Base-by-base conservation (phyloP, 345 rosid genomes). In the Ricinus communis region DNA sequence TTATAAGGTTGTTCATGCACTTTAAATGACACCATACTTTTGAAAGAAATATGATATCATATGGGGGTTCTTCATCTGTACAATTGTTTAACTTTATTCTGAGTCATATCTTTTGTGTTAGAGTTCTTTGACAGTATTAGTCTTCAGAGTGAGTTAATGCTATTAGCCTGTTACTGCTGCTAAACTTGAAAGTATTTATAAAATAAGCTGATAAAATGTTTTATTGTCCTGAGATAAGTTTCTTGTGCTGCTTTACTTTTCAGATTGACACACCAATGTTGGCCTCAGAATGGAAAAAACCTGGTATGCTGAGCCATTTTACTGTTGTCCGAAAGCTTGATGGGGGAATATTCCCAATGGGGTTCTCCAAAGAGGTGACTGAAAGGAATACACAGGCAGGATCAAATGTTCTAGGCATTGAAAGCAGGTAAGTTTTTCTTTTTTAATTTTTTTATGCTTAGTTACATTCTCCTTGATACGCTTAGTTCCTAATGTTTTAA, bases 251-350 rank as follows among this genome's bases (percentile, higher is more conserved):
- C 68, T 77, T 84, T 67, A 25, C 72, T 38, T 76, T 84, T 72
- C 88, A 95, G 99, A 90, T 95, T 82, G 96, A 95, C 73, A 80
- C 86, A 74, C 99, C 99, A 59, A 95, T 92, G 98, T 72, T 88
- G 83, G 81, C 87, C 56, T 83, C 94, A 38, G 99, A 95, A 76
- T 88, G 96, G 90, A 85, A 87, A 85, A 89, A 76, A 72, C 87
- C 89, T 77, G 93, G 96, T 54, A 66, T 85, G 73, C 83, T 91
- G 68, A 92, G 93, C 70, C 93, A 92, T 82, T 95, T 92, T 82
- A 87, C 90, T 62, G 91, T 92, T 73, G 85, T 95, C 40, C 93
- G 98, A 75, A 92, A 90, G 87, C 98, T 88, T 68, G 93, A 89
- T 56, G 98, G 98, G 74, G 89, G 92, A 33, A 82, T 91, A 69